A percentile compares a stretch with the other conserved stretches of the same genome.
phyloP scores from a whole-genome alignment of 345 rosid species.

The Hibiscus syriacus region DNA sequence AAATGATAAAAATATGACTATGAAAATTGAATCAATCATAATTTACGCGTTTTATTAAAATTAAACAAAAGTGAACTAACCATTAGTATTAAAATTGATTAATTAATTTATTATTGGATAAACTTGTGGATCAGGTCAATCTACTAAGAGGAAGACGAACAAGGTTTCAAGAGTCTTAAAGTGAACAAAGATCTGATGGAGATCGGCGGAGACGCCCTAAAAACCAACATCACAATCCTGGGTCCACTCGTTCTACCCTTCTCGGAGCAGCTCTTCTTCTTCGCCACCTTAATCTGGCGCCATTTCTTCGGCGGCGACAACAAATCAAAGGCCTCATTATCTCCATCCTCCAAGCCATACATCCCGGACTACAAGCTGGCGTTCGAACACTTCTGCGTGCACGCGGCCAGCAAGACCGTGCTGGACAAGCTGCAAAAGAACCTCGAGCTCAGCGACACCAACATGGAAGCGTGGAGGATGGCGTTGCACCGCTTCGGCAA shows the following conservation, averaged over 20 bases:
- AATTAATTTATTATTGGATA: too few species aligned
- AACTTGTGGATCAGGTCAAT: conserved; percentile 47
- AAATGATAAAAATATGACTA: too few species aligned
- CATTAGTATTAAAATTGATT: too few species aligned
- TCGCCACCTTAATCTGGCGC: conserved; percentile 47
- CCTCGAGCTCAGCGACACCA: conserved; percentile 63
- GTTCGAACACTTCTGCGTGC: conserved; percentile 91
- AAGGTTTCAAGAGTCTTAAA: conserved; percentile 63
- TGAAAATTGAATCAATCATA: too few species aligned
- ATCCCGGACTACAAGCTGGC: conserved; percentile 96
- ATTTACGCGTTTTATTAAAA: too few species aligned
- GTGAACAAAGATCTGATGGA: conserved; percentile 83
- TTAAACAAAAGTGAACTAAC: too few species aligned
- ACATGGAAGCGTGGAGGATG: conserved; percentile 94
- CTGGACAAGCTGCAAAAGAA: conserved; percentile 86
- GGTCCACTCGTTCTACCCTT: conserved; percentile 90
- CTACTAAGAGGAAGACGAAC: conserved; percentile 87
- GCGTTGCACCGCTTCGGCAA: conserved; percentile 83
- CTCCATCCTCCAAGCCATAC: conserved; percentile 51
- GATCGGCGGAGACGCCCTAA: conserved; percentile 91
- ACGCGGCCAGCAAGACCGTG: conserved; percentile 78
- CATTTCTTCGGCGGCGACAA: conserved; percentile 23
- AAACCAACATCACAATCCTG: conserved; percentile 92
- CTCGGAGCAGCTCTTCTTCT: conserved; percentile 92
- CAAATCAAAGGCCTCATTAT: conserved; percentile 14